Conservation (phyloP, 2,329 filamentous ascomycete species). For the Neofusicoccum parvum region DNA sequence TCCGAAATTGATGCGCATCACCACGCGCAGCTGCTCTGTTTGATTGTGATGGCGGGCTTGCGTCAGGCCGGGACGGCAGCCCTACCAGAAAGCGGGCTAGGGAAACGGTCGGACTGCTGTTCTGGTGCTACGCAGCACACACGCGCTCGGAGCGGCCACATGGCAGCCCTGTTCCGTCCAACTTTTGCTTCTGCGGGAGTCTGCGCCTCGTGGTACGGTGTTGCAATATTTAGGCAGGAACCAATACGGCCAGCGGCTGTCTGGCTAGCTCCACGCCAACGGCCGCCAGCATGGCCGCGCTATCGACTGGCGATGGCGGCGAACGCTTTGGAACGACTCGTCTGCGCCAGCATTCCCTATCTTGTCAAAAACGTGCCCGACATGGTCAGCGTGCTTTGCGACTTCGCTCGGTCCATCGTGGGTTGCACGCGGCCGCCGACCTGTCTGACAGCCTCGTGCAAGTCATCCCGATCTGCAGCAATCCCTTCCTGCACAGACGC, state of each 20-base stretch:
- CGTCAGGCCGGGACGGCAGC: conserved; percentile 11
- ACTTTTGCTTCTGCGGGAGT: conserved; percentile 14
- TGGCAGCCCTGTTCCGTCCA: conserved; percentile 12
- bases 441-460: conserved; percentile 17
- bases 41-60: conserved; percentile 9
- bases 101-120: conserved; percentile 13
- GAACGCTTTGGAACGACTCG: not conserved
- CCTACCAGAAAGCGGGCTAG: conserved; percentile 15
- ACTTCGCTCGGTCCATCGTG: not conserved
- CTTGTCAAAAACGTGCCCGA: conserved; percentile 14
- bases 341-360: conserved; percentile 10
- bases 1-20: conserved; percentile 19
- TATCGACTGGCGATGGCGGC: conserved; percentile 2
- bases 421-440: not conserved
- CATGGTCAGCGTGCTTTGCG: not conserved
- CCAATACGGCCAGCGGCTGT: not conserved
- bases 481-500: conserved; percentile 18
- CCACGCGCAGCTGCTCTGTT: not conserved
- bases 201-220: conserved; percentile 10
- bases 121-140: not conserved
- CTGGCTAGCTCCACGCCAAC: conserved; percentile 2
- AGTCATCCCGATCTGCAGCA: conserved; percentile 21
- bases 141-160: conserved; percentile 14
- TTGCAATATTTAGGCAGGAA: conserved; percentile 16
- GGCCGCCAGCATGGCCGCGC: conserved; percentile 5